Conservation (phyloP, 2,329 filamentous ascomycete genomes). For the Microdochium nivale region DNA sequence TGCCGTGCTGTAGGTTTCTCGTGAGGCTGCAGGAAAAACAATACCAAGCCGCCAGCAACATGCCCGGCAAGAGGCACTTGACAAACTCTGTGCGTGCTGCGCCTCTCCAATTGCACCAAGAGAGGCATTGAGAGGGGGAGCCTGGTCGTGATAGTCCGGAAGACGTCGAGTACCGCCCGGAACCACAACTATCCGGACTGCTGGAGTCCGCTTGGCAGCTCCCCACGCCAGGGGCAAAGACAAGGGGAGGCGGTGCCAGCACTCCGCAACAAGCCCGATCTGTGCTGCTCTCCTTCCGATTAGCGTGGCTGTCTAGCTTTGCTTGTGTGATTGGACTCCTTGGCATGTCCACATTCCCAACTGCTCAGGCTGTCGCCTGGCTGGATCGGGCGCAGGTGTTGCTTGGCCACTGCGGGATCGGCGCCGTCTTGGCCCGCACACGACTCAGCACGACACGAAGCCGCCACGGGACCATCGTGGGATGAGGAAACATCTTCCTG, state of each 20-base stretch:
- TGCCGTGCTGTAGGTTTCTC: too few species aligned
- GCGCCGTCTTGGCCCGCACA: neutral
- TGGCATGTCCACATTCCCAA: neutral
- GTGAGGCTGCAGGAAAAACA: too few species aligned
- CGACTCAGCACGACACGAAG: neutral
- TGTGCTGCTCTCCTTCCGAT: too few species aligned
- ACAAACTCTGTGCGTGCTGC: too few species aligned
- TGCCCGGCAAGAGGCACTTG: too few species aligned
- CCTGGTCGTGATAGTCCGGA: neutral
- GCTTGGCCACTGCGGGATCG: neutral
- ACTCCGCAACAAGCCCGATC: too few species aligned
- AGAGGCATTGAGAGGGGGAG: too few species aligned
- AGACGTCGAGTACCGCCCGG: neutral
- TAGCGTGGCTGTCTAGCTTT: too few species aligned
- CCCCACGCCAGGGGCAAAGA: neutral
- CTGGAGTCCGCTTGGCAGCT: neutral
- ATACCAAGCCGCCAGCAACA: too few species aligned
- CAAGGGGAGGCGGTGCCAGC: too few species aligned
- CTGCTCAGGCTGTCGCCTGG: neutral
- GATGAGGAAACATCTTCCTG: neutral
- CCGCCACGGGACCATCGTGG: neutral
- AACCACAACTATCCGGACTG: neutral
- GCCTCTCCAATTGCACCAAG: too few species aligned
- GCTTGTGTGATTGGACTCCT: neutral
- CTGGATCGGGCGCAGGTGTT: neutral